Evolutionary conservation across 371 early-diverging fungal species (phyloP), one percentile per base, ranked within the genome.

Genomic region (Lichtheimia ramosa): DNA sequence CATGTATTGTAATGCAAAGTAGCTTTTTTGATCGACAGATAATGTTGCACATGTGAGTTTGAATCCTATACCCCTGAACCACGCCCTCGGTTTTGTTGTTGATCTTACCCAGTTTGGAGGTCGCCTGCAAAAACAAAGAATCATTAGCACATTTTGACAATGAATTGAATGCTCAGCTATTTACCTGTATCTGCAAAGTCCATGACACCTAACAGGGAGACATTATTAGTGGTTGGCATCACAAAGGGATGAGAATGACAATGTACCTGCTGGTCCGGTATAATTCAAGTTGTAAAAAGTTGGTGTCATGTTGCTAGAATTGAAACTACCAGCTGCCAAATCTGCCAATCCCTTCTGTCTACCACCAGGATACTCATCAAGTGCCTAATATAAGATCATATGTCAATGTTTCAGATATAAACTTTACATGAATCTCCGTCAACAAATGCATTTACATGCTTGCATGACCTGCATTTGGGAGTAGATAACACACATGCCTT

Each of bases 191-290:
- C 56, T 6, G 51, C 43, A 25, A 62, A 62, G 14, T 62, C 56
- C 62, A 62, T 62, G 24, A 27, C 27, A 52, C 59, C 59, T 59
- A 23, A 14, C 40, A 28, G 43, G 6, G 27, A 16, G 21, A 16
- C 16, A 46, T 46, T 46, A 16, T 46, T 46, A 46, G 46, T 46
- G 21, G 16, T 46, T 46, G 13, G 18, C 21, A 16, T 46, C 15
- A 14, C 25, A 27, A n/a, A 28, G 28, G 23, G 24, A 39, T 43
- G 28, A 12, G 7, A 39, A 21, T 54, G 43, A 39, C 16, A 54
- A 16, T n/a, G 12, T 61, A 76, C 79, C 79, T 59, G 73, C 71
- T 21, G 79, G 79, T 1, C 79, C 79, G 39, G 73, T 69, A 41
- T 75, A 73, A 61, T 78, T 70, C 18, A 75, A 42, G 46, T 73